Conservation (phyloP, 805 yeast species). For the Candida oleophila region DNA sequence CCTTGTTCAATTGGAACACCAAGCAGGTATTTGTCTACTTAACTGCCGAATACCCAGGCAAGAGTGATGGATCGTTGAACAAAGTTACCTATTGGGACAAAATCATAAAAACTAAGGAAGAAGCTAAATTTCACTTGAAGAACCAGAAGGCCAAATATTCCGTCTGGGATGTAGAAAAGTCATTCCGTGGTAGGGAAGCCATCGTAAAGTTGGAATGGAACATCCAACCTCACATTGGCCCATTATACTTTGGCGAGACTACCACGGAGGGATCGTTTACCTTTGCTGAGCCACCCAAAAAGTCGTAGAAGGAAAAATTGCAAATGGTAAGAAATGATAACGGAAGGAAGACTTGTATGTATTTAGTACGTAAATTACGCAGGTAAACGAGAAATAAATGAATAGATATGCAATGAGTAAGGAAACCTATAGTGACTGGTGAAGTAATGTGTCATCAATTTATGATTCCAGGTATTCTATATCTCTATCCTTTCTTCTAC, state of each 20-base stretch:
- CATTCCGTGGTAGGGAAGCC: slow-evolving; percentile 63
- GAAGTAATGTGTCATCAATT: too few relatives aligned
- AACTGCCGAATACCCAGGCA: slow-evolving; percentile 76
- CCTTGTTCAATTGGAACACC: slow-evolving; percentile 94
- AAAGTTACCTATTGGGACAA: slow-evolving; percentile 90
- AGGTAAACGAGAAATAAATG: too few relatives aligned
- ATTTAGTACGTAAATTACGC: too few relatives aligned
- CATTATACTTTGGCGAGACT: slow-evolving; percentile 65
- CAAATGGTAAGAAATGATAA: too few relatives aligned
- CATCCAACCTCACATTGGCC: slow-evolving; percentile 88
- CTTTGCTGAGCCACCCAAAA: slow-evolving; percentile 25
- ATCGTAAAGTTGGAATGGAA: slow-evolving; percentile 79
- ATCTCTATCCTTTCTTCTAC: too few relatives aligned
- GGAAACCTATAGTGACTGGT: too few relatives aligned
- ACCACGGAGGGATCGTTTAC: slow-evolving; percentile 22
- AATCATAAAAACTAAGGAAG: slow-evolving; percentile 59
- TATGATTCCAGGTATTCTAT: too few relatives aligned
- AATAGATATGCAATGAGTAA: too few relatives aligned
- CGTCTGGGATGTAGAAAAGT: slow-evolving; percentile 78
- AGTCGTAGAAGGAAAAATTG: slow-evolving; percentile 9
- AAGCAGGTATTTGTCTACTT: slow-evolving; percentile 92
- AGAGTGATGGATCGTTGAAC: slow-evolving; percentile 43
- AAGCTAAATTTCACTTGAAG: slow-evolving; percentile 55
- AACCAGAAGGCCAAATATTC: slow-evolving; percentile 71
- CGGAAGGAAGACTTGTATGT: too few relatives aligned